Conservation (phyloP, 257 asterid species). For the Solanum chilense region DNA sequence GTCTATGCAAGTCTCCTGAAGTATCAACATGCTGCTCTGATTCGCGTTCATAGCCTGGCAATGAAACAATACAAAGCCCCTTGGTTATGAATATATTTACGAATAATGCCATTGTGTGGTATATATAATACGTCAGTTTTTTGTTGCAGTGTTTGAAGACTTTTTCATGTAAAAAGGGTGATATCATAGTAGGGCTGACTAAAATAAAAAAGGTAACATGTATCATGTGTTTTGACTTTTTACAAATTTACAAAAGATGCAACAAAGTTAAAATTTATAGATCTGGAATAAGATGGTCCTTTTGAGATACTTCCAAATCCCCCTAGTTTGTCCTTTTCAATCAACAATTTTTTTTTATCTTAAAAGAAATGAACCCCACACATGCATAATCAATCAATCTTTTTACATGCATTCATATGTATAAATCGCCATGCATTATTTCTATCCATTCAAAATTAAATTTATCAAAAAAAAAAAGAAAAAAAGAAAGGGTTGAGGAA, state of each 20-base stretch:
- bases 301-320: slow-evolving; percentile 24
- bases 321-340: slow-evolving; percentile 22
- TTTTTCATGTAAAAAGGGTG: not conserved
- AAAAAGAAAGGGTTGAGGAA: not conserved
- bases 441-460: not conserved
- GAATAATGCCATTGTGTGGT: not conserved
- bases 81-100: not conserved
- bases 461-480: too few relatives aligned
- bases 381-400: not conserved
- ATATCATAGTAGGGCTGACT: slow-evolving; percentile 26
- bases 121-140: slow-evolving; percentile 13
- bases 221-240: slow-evolving; percentile 40
- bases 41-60: slow-evolving; percentile 50
- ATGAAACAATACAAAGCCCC: not conserved
- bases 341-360: not conserved
- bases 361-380: not conserved
- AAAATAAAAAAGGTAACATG: slow-evolving; percentile 6
- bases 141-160: not conserved
- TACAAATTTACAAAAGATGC: slow-evolving; percentile 7
- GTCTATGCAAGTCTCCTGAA: slow-evolving; percentile 80
- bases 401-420: not conserved
- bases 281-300: slow-evolving; percentile 17
- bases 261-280: not conserved
- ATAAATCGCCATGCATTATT: not conserved
- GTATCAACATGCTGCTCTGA: slow-evolving; percentile 84